Percentiles rank a stretch among this genome's conserved stretches.
Conservation (phyloP, 225 moss, liverwort and hornwort genomes). For the Pseudoscleropodium purum region DNA sequence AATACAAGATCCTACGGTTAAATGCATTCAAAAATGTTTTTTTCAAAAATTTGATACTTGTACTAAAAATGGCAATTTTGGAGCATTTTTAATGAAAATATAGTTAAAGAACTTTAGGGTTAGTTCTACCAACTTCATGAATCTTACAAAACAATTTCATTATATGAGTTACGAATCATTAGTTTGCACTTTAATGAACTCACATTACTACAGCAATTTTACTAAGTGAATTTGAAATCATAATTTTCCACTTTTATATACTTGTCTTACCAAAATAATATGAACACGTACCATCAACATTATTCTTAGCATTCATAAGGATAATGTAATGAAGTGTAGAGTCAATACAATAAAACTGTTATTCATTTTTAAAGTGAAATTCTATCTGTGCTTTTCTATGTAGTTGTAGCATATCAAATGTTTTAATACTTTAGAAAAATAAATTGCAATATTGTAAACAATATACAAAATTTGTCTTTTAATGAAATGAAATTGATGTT, state of each 20-base stretch:
- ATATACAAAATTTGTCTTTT: background rate
- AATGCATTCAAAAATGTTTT: too few species aligned
- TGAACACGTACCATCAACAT: background rate
- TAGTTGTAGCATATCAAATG: background rate
- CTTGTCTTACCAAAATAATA: background rate
- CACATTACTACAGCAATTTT: background rate
- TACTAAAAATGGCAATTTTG: too few species aligned
- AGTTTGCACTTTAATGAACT: background rate
- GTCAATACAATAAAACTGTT: too few species aligned
- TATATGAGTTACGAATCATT: background rate
- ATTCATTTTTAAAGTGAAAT: background rate
- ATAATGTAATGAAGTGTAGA: background rate
- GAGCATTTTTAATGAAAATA: too few species aligned
- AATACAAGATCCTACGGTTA: too few species aligned
- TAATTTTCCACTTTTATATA: background rate
- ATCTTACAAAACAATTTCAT: background rate
- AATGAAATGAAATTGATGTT: background rate
- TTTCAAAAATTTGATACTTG: too few species aligned
- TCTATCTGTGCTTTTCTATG: background rate
- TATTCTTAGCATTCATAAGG: fast-evolving
- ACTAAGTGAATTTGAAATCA: background rate
- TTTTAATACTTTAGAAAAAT: background rate
- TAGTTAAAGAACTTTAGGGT: too few species aligned
- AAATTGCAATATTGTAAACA: background rate
- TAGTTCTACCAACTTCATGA: background rate